phyloP scores from a whole-genome alignment of 2,329 filamentous ascomycete genomes.

The Lecanicillium sp. region DNA sequence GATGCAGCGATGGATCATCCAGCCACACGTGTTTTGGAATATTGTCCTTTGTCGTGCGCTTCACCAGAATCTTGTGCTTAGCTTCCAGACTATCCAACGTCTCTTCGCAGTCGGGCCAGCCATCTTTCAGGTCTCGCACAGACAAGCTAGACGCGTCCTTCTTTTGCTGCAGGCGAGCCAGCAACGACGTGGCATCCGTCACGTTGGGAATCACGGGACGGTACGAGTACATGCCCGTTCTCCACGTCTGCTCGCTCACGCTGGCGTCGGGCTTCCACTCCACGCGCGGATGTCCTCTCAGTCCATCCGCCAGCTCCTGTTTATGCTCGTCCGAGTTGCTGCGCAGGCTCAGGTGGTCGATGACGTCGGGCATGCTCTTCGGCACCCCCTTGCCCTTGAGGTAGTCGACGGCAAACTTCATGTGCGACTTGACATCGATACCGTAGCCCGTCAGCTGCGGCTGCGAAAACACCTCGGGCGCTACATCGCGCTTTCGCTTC shows the following conservation, averaged over 20 bases:
- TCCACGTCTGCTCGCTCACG: conserved; percentile 59
- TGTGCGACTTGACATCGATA: conserved; percentile 74
- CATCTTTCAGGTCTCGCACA: conserved; percentile 90
- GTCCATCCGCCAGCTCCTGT: conserved; percentile 56
- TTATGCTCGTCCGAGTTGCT: conserved; percentile 53
- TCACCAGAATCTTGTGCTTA: conserved; percentile 73
- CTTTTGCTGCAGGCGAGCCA: conserved; percentile 73
- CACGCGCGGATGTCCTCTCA: conserved; percentile 56
- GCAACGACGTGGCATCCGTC: conserved; percentile 65
- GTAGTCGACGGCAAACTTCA: conserved; percentile 79
- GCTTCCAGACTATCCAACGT: conserved; percentile 70
- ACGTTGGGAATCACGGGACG: conserved; percentile 75
- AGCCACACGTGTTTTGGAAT: conserved; percentile 80
- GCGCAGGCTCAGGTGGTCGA: conserved; percentile 70
- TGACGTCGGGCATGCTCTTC: conserved; percentile 66
- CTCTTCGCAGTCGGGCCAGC: conserved; percentile 79
- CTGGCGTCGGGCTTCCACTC: conserved; percentile 47
- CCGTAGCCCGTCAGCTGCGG: conserved; percentile 69
- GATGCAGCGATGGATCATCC: conserved; percentile 71
- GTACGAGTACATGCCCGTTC: conserved; percentile 70
- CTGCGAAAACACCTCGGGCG: conserved; percentile 61
- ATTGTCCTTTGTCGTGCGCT: conserved; percentile 87
- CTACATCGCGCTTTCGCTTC: conserved; percentile 50
- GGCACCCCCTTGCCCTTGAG: conserved; percentile 62
- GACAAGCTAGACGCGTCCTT: conserved; percentile 71